Conservation (phyloP, 345 rosid species). For the Pelargonium nanum region DNA sequence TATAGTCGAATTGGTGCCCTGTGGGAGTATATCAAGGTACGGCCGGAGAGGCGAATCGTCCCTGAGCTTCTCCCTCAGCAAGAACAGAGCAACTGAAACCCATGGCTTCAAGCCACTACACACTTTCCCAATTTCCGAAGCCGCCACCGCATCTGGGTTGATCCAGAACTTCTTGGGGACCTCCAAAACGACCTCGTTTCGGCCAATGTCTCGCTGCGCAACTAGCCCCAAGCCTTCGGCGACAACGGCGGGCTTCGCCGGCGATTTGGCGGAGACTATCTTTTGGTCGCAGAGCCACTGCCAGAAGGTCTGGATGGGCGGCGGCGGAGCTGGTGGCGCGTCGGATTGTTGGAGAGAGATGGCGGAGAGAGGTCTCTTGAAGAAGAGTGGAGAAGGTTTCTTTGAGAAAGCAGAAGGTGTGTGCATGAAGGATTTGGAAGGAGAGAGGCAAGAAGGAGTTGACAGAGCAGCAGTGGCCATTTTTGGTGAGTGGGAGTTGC, state of each 20-base stretch:
- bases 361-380: conserved; percentile 19
- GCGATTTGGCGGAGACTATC: conserved; percentile 48
- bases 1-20: conserved; percentile 63
- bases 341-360: conserved; percentile 12
- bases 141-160: conserved; percentile 65
- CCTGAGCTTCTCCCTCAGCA: conserved; percentile 60
- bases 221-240: conserved; percentile 73
- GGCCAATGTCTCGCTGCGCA: conserved; percentile 57
- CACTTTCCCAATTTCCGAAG: conserved; percentile 64
- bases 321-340: conserved; percentile 13
- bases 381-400: conserved; percentile 8
- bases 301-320: conserved; percentile 58
- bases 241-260: conserved; percentile 45
- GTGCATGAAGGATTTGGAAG: conserved; percentile 11
- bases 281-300: conserved; percentile 64
- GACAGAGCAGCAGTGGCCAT: conserved; percentile 21
- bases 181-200: conserved; percentile 83
- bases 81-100: conserved; percentile 74
- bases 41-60: conserved; percentile 53
- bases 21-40: conserved; percentile 76
- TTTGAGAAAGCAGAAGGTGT: conserved; percentile 7
- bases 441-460: conserved; percentile 11
- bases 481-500: not conserved
- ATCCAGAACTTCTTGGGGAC: conserved; percentile 74
- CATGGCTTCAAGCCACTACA: conserved; percentile 80